phyloP scores from a whole-genome alignment of 2,329 filamentous ascomycete species.

The Plenodomus lindquistii region DNA sequence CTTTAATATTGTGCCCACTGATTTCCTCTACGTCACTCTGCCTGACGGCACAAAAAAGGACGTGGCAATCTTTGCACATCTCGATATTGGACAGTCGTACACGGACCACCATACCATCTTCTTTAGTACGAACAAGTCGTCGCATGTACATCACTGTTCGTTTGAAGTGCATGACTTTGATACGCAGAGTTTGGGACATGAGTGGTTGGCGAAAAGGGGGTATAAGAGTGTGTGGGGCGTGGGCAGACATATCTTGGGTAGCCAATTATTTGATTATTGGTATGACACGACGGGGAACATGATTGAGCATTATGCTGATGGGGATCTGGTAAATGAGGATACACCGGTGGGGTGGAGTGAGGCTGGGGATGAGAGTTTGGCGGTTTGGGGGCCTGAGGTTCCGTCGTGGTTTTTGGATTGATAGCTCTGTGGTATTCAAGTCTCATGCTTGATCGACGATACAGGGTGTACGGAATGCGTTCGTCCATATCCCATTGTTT shows the following conservation, averaged over 20 bases:
- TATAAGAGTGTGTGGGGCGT: constrained; percentile 72
- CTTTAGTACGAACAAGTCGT: constrained; percentile 45
- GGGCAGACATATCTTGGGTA: constrained; percentile 70
- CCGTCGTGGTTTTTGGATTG: constrained; percentile 44
- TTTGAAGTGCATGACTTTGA: constrained; percentile 74
- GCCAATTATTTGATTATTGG: constrained; percentile 76
- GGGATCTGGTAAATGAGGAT: constrained; percentile 66
- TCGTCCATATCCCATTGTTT: no score
- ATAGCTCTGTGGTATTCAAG: neutral
- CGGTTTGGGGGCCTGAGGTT: constrained; percentile 50
- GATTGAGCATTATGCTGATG: constrained; percentile 72
- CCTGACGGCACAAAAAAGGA: constrained; percentile 30
- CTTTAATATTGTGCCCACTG: constrained; percentile 54
- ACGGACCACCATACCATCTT: constrained; percentile 63
- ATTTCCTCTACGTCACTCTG: constrained; percentile 47
- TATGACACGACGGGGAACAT: constrained; percentile 66
- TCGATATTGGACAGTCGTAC: constrained; percentile 56
- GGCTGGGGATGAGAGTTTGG: constrained; percentile 47
- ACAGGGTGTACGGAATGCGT: neutral
- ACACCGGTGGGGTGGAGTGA: constrained; percentile 51
- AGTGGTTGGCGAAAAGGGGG: constrained; percentile 66
- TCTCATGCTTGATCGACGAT: neutral
- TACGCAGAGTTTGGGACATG: constrained; percentile 69
- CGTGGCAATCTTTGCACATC: constrained; percentile 57
- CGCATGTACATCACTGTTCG: constrained; percentile 67